A percentile compares a stretch with the other conserved stretches of the same genome.
Conservation (phyloP, 2,329 filamentous ascomycete genomes). For the Fusarium sp. region DNA sequence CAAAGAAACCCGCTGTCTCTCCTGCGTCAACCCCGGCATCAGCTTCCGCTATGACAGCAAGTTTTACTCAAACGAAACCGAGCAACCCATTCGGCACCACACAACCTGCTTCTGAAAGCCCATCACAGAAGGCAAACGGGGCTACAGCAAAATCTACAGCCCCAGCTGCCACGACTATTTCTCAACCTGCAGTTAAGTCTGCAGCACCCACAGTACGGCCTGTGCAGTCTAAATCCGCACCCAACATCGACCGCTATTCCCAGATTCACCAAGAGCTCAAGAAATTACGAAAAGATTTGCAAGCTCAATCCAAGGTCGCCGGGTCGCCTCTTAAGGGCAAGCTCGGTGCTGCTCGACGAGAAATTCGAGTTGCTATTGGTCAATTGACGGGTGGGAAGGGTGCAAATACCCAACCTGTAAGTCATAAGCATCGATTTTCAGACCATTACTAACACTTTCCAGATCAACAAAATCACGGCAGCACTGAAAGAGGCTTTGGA, state of each 20-base stretch:
- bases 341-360: slow-evolving; percentile 76
- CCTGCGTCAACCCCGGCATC: slow-evolving; percentile 17
- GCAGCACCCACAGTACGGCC: slow-evolving; percentile 18
- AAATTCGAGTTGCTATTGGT: slow-evolving; percentile 76
- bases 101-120: slow-evolving; percentile 16
- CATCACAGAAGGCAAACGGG: slow-evolving; percentile 33
- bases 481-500: slow-evolving; percentile 63
- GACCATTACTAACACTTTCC: slow-evolving; percentile 23
- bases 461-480: slow-evolving; percentile 50
- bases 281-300: slow-evolving; percentile 68
- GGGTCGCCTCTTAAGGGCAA: slow-evolving; percentile 66
- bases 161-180: not conserved
- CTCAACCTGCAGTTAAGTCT: slow-evolving; percentile 14
- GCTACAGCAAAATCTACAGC: slow-evolving; percentile 1
- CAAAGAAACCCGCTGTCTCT: slow-evolving; percentile 26
- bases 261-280: slow-evolving; percentile 76
- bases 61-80: slow-evolving; percentile 38
- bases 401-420: slow-evolving; percentile 60
- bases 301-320: slow-evolving; percentile 62
- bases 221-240: slow-evolving; percentile 3
- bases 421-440: slow-evolving; percentile 16
- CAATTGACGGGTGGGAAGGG: slow-evolving; percentile 74
- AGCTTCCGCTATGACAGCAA: slow-evolving; percentile 27
- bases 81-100: slow-evolving; percentile 33
- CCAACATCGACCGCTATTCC: slow-evolving; percentile 55